Evolutionary conservation across 2,329 filamentous ascomycete genomes (phyloP).

Genomic region (Exophiala xenobiotica): DNA sequence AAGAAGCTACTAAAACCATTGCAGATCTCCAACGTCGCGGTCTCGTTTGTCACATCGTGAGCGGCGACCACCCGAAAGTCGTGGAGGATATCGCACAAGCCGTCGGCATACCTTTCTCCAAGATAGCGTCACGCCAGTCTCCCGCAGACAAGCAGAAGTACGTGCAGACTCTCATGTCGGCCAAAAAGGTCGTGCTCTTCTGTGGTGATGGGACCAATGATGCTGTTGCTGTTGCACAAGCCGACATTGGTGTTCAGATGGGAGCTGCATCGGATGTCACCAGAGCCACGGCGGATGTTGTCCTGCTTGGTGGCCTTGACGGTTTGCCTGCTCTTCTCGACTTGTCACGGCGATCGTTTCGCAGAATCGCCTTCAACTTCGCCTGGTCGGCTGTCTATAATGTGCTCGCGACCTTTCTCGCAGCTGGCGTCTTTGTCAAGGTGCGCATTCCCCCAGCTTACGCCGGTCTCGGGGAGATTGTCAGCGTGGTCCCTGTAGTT

Average conservation of each 20-base stretch:
- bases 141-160: slow-evolving; percentile 58
- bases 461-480: slow-evolving; percentile 69
- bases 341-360: no score
- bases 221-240: slow-evolving; percentile 67
- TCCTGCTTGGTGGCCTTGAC: slow-evolving; percentile 59
- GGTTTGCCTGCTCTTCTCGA: no score
- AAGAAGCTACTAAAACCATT: slow-evolving; percentile 53
- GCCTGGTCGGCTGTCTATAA: slow-evolving; percentile 71
- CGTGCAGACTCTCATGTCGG: slow-evolving; percentile 40
- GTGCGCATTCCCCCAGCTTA: slow-evolving; percentile 60
- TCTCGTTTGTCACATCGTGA: slow-evolving; percentile 56
- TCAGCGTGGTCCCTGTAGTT: slow-evolving; percentile 71
- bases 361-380: slow-evolving; percentile 65
- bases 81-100: slow-evolving; percentile 48
- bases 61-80: slow-evolving; percentile 54
- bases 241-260: slow-evolving; percentile 65
- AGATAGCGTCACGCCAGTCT: slow-evolving; percentile 48
- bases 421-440: slow-evolving; percentile 63
- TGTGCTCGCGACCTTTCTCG: slow-evolving; percentile 64
- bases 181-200: slow-evolving; percentile 57
- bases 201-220: slow-evolving; percentile 78
- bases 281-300: slow-evolving; percentile 64
- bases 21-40: slow-evolving; percentile 48
- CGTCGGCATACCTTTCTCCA: slow-evolving; percentile 40
- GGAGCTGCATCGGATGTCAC: slow-evolving; percentile 62